Evolutionary conservation across 768 basidiomycete genomes (phyloP).

Genomic region (Pisolithus marmoratus): DNA sequence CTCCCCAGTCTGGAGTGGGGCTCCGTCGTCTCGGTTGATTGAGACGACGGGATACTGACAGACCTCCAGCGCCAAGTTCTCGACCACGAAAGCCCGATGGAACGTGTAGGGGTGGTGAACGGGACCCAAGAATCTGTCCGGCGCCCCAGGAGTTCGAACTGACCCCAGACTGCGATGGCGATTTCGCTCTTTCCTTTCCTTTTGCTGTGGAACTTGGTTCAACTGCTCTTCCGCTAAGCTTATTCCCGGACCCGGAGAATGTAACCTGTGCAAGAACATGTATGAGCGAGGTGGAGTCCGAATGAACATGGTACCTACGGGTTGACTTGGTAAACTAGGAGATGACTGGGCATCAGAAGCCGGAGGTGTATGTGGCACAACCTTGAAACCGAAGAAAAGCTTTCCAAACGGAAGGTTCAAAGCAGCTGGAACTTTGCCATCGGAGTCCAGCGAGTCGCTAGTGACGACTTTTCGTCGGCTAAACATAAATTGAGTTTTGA

Average conservation of each 20-base stretch:
- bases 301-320: constrained; percentile 19
- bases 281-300: not conserved
- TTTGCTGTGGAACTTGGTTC: constrained; percentile 39
- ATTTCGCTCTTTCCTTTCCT: constrained; percentile 44
- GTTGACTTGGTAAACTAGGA: constrained; percentile 23
- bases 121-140: constrained; percentile 48
- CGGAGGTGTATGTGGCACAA: constrained; percentile 60
- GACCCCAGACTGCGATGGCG: constrained; percentile 27
- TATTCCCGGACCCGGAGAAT: constrained; percentile 66
- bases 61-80: constrained; percentile 51
- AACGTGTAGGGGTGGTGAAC: constrained; percentile 18
- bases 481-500: constrained; percentile 12
- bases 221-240: constrained; percentile 50
- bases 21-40: constrained; percentile 40
- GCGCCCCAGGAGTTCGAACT: constrained; percentile 35
- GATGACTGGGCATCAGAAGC: constrained; percentile 20
- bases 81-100: constrained; percentile 30
- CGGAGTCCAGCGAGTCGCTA: constrained; percentile 67
- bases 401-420: constrained; percentile 89
- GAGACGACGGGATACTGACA: constrained; percentile 41
- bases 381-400: constrained; percentile 94
- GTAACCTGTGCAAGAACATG: constrained; percentile 26
- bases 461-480: constrained; percentile 85
- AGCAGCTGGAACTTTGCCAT: constrained; percentile 80
- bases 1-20: constrained; percentile 76